Base-by-base conservation (phyloP, 306 rosid genomes). In the Cucurbita ficifolia region DNA sequence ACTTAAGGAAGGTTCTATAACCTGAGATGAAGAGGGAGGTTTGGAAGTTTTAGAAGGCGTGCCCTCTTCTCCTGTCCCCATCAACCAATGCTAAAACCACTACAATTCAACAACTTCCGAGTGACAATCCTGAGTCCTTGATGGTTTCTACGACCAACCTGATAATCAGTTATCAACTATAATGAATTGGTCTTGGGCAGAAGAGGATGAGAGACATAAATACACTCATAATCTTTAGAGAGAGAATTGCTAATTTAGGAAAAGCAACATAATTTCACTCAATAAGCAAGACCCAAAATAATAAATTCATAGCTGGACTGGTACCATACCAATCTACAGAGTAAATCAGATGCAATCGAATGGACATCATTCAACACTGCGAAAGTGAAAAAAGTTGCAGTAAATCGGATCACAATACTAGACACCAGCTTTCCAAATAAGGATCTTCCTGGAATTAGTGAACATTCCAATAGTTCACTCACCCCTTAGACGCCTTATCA, bases 41-140 rank as follows among this genome's bases (percentile, higher is more conserved):
- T 89, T 95, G 63, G 96, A 80, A 79, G 92, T 74, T 80, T 91
- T 95, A 75, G 99, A 70, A 75, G 89, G 73, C 19, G 96, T 69
- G 78, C 84, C 87, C 79, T 91, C 97, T 86, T 91, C 97, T 88
- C 96, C 86, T 36, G 97, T 89, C 76, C 99, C 97, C 97, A 95
- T 95, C 39, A 16, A 40, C 78, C 81, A 53, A 59, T 52, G 60
- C 71, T 79, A 60, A 82, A 76, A 63, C 43, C 35, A 73, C 48
- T 71, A 70, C n/a, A 71, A 55, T 53, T 58, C 79, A 51, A 75
- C 75, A 49, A 43, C 77, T 68, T 76, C 45, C 56, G 65, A 81
- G 80, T 42, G 24, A 80, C 60, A 64, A 36, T 46, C 71, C 46
- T 17, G 49, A 22, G 18, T 73, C 43, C 74, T 49, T 59, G 39